These are phyloP conservation scores for Pseudocercospora macadamiae DNA, from an alignment of 2,329 filamentous ascomycete species.

Conservation along the genomic window DNA sequence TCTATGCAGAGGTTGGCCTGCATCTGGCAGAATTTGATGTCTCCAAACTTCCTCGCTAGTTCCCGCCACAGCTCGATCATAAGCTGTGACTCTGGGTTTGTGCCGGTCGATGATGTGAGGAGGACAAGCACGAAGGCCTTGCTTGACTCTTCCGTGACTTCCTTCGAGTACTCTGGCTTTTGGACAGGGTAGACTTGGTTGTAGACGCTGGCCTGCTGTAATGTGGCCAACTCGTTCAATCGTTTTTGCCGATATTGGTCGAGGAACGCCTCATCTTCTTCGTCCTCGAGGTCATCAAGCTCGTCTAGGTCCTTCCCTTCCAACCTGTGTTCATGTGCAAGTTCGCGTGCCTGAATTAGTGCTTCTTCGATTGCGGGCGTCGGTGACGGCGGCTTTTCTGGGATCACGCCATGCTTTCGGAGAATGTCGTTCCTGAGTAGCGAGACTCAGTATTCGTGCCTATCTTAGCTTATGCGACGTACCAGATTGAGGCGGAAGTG, in stretches of 20 bases:
- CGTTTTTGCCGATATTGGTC: constrained; percentile 86
- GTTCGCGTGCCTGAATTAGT: constrained; percentile 75
- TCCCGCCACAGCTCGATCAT: constrained; percentile 84
- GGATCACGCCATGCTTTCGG: constrained; percentile 92
- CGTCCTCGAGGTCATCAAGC: constrained; percentile 88
- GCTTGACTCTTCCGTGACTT: constrained; percentile 88
- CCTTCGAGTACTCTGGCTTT: constrained; percentile 88
- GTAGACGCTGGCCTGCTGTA: constrained; percentile 77
- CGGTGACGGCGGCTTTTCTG: constrained; percentile 94
- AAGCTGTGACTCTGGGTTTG: constrained; percentile 82
- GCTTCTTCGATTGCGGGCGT: constrained; percentile 97
- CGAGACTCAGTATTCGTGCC: constrained; percentile 23
- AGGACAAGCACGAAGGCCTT: constrained; percentile 73
- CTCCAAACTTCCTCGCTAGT: constrained; percentile 81
- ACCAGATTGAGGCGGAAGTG: background rate
- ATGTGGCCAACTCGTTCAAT: constrained; percentile 74
- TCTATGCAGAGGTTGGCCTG: constrained; percentile 91
- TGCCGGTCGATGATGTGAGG: constrained; percentile 74
- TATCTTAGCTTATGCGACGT: constrained; percentile 3
- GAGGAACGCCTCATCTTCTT: constrained; percentile 91
- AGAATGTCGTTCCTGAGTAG: constrained; percentile 89
- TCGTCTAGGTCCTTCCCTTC: constrained; percentile 96
- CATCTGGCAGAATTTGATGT: constrained; percentile 98
- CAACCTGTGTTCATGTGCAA: constrained; percentile 88
- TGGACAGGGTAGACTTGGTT: constrained; percentile 91